phyloP scores from a whole-genome alignment of 345 rosid species.

The Hevea brasiliensis region DNA sequence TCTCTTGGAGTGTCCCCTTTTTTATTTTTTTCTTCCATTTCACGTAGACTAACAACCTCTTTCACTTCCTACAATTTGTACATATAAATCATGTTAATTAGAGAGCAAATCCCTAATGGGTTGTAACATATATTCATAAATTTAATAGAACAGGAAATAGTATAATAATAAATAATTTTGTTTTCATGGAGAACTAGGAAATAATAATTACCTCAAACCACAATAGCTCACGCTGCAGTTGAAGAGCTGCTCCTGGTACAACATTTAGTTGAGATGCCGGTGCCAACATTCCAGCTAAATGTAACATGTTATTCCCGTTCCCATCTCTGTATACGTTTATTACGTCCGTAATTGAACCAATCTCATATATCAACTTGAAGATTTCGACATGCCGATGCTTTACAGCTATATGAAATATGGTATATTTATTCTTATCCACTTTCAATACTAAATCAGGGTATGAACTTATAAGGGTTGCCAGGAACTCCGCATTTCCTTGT shows the following conservation, averaged over 20 bases:
- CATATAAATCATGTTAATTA: too few relatives aligned
- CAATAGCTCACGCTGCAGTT: conserved; percentile 17
- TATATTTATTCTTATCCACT: conserved; percentile 31
- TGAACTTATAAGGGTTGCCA: conserved; percentile 20
- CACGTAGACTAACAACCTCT: background rate
- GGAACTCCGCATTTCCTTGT: conserved; percentile 38
- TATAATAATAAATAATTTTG: background rate
- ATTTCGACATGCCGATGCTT: conserved; percentile 15
- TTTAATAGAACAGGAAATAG: background rate
- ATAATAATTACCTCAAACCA: conserved; percentile 28
- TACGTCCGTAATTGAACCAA: conserved; percentile 1
- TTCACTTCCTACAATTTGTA: conserved; percentile 21
- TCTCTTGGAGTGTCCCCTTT: conserved; percentile 15
- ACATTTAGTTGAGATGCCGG: conserved; percentile 8
- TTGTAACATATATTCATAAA: background rate
- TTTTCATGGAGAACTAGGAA: background rate
- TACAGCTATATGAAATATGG: conserved; percentile 30
- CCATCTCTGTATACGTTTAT: conserved; percentile 2
- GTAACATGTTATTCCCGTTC: conserved; percentile 22
- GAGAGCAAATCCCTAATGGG: too few relatives aligned
- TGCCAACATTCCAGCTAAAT: conserved; percentile 21
- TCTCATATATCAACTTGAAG: conserved; percentile 16
- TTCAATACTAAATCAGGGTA: conserved; percentile 40
- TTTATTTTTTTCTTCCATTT: conserved; percentile 8
- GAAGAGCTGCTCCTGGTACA: conserved; percentile 27